phyloP scores from a whole-genome alignment of 768 basidiomycete species.

The Nidularia pulvinata region DNA sequence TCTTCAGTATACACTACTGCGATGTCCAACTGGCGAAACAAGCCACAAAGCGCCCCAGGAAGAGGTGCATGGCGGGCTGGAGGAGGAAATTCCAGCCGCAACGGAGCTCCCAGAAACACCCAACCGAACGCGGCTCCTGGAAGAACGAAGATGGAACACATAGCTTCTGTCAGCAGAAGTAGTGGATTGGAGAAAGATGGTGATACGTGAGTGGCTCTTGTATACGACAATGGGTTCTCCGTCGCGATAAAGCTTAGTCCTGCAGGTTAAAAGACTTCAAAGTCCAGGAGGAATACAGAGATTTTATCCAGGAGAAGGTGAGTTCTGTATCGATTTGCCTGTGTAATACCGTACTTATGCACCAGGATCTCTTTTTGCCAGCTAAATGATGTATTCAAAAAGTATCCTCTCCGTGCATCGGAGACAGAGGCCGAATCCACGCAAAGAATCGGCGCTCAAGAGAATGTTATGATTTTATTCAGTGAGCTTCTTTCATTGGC shows the following conservation, averaged over 20 bases:
- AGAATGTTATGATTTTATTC: slow-evolving; percentile 74
- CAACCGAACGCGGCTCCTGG: not conserved
- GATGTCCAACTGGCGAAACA: not conserved
- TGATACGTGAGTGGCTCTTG: slow-evolving; percentile 58
- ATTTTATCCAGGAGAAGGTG: slow-evolving; percentile 69
- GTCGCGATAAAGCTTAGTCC: slow-evolving; percentile 28
- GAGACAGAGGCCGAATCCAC: slow-evolving; percentile 30
- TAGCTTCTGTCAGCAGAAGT: slow-evolving; percentile 76
- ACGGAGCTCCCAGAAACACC: not conserved
- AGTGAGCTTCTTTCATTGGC: slow-evolving; percentile 29
- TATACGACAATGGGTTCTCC: not conserved
- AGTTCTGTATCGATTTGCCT: slow-evolving; percentile 1
- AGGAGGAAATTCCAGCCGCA: not conserved
- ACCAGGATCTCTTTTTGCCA: slow-evolving; percentile 15
- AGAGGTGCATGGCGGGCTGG: slow-evolving; percentile 10
- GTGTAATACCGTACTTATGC: too few relatives aligned
- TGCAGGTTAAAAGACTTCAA: slow-evolving; percentile 57
- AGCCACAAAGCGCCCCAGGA: not conserved
- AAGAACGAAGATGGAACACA: slow-evolving; percentile 53
- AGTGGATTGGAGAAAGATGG: slow-evolving; percentile 76
- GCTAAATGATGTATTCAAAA: slow-evolving; percentile 48
- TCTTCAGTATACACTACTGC: not conserved
- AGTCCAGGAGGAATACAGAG: slow-evolving; percentile 68
- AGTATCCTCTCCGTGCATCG: slow-evolving; percentile 22
- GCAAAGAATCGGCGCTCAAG: slow-evolving; percentile 52